Conservation (phyloP, 176 grass and related monocot species). For the Musa troglodytarum region DNA sequence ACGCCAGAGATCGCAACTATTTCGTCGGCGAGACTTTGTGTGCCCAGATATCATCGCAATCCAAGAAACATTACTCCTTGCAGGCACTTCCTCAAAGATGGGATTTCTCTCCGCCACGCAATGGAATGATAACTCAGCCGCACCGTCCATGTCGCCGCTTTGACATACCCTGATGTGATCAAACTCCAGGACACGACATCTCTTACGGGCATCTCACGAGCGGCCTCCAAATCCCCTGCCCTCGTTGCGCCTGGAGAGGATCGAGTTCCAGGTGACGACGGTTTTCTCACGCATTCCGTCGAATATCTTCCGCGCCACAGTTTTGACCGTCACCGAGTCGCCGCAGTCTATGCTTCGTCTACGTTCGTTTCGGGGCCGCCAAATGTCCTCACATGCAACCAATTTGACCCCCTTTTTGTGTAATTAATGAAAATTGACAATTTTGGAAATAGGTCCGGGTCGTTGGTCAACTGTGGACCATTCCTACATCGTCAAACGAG, state of each 20-base stretch:
- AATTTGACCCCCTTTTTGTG: too few relatives aligned
- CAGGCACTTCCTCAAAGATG: slow-evolving; percentile 58
- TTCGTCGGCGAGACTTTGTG: not conserved
- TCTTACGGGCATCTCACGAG: slow-evolving; percentile 38
- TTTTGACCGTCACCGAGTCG: too few relatives aligned
- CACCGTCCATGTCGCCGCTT: slow-evolving; percentile 38
- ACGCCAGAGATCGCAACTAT: too few relatives aligned
- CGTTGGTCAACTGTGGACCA: too few relatives aligned
- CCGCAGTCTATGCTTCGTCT: too few relatives aligned
- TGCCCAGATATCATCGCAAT: slow-evolving; percentile 70
- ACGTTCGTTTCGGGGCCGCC: too few relatives aligned
- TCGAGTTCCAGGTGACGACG: slow-evolving; percentile 49
- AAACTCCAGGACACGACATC: slow-evolving; percentile 61
- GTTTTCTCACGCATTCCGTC: slow-evolving; percentile 22
- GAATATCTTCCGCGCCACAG: slow-evolving; percentile 22
- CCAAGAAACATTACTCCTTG: slow-evolving; percentile 51
- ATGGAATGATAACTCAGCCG: slow-evolving; percentile 27
- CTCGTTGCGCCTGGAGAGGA: slow-evolving; percentile 24
- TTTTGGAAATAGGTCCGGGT: too few relatives aligned
- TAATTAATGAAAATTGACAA: too few relatives aligned
- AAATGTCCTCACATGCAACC: too few relatives aligned
- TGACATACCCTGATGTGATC: slow-evolving; percentile 51
- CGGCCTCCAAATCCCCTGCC: slow-evolving; percentile 26
- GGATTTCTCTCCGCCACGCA: slow-evolving; percentile 44
- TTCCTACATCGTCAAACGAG: too few relatives aligned